Base-by-base conservation (phyloP, 2,329 filamentous ascomycete genomes). In the Claviceps maximensis region DNA sequence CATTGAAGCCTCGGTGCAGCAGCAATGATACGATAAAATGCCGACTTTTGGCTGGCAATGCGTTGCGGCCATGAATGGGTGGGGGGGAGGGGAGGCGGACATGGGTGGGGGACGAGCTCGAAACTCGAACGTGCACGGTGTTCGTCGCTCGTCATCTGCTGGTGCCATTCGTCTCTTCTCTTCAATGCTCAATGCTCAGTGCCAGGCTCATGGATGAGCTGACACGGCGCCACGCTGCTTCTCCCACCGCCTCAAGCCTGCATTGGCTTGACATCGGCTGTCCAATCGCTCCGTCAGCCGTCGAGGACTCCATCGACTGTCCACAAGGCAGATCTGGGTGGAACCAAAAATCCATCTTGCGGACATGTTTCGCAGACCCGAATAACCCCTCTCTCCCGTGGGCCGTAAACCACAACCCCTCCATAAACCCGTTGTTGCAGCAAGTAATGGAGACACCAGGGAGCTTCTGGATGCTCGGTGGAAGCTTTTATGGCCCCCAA, bases 241-340 rank as follows among this genome's bases (percentile, higher is more conserved):
- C 42, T 31, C 45, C 3, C 42, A 41, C 50, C 31, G 9, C n/a
- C n/a, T n/a, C n/a, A n/a, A n/a, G n/a, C n/a, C n/a, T n/a, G n/a
- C n/a, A n/a, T n/a, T n/a, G n/a, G n/a, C n/a, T n/a, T n/a, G n/a
- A n/a, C n/a, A n/a, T n/a, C n/a, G 17, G 38, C 9, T 23, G 27
- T 52, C 54, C 54, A 54, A 49, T 49, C 47, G 52, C 52, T 49
- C 52, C 49, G 40, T 49, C 53, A 50, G 42, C 45, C 49, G 53
- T 49, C 49, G 38, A 47, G 41, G 52, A 52, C 53, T 57, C 51
- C 53, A 52, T 54, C 47, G 36, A 27, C 47, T 51, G 40, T 54
- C 53, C 58, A 59, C 58, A 58, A 53, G 54, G 52, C 58, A 61
- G 59, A 61, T 60, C 58, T 55, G 29, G 45, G 57, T 59, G 58